Evolutionary conservation across 768 basidiomycete species (phyloP).

Genomic region (Clitopilus hobsonii): DNA sequence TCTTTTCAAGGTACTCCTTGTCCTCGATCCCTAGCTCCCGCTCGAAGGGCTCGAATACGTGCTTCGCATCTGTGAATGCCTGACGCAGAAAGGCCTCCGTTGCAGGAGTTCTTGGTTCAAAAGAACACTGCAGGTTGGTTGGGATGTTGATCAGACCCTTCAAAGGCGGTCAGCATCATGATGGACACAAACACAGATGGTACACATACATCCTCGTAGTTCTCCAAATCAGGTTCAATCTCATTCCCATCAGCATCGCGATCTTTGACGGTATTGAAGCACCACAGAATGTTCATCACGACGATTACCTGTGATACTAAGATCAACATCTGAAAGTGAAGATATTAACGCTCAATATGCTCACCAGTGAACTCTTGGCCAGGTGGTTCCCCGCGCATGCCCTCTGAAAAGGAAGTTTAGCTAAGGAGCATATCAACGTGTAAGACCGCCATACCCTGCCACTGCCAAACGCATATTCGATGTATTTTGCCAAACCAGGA

Average conservation of each 20-base stretch:
- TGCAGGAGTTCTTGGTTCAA: background rate
- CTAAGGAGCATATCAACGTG: background rate
- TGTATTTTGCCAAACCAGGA: background rate
- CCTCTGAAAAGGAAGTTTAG: background rate
- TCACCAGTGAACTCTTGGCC: background rate
- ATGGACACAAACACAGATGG: background rate
- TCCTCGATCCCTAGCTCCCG: background rate
- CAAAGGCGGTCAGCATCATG: background rate
- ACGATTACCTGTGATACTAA: background rate
- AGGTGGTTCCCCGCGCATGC: background rate
- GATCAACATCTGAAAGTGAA: too few species aligned
- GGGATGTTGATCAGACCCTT: background rate
- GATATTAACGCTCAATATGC: background rate
- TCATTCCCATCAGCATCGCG: background rate
- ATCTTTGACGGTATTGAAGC: background rate
- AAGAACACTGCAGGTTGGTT: background rate
- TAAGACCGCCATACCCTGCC: background rate
- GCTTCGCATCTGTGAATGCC: background rate
- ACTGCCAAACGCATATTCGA: background rate
- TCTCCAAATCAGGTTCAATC: background rate
- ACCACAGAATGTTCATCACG: constrained; percentile 1
- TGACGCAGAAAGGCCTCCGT: background rate
- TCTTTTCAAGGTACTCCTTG: background rate
- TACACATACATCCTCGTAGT: background rate
- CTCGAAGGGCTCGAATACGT: background rate